Evolutionary conservation across 2,329 filamentous ascomycete genomes (phyloP), one percentile per base, ranked within the genome.

Genomic region (Pseudogymnoascus pannorum): DNA sequence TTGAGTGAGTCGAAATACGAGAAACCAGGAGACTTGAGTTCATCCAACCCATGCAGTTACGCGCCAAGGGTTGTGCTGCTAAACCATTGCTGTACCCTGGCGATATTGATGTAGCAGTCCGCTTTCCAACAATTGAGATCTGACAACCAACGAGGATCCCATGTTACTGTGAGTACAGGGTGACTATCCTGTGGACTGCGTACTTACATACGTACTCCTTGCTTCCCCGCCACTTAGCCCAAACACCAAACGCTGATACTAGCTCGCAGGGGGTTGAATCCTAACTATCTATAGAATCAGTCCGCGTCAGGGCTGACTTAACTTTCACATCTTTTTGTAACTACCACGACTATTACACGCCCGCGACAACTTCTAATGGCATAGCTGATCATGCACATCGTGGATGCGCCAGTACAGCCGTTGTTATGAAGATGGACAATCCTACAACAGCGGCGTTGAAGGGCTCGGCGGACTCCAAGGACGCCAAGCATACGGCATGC

Each of bases 401-500:
- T 33, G 48, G 48, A 31, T 7, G 48, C 48, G 48, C 48, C 24
- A 3, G 31, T 31, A 31, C 16, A 54, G 48, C 48, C 48, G 48
- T 31, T 31, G 48, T 54, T 31, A 31, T 54, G 26, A 54, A 54
- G 48, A 54, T 31, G n/a, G 48, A 54, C 14, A 54, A 54, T 31
- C 9, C 48, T 20, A 31, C 48, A 31, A 31, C 48, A 54, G 9
- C 48, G 48, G 26, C 48, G 48, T 20, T 2, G n/a, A 31, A 11
- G 16, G 48, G 8, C n/a, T 31, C 14, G 26, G 5, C n/a, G n/a
- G 48, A 54, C 48, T 20, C 48, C 16, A 54, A 54, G 48, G 26
- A 54, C 14, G 26, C 48, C 48, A 61, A 36, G 51, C 18, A 26
- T 16, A 14, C 26, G 2, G 26, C 16, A 58, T 70, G 75, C 29